Evolutionary conservation across 129 eudicot species (phyloP), one percentile per base, ranked within the genome.

Genomic region (Flaveria bidentis): DNA sequence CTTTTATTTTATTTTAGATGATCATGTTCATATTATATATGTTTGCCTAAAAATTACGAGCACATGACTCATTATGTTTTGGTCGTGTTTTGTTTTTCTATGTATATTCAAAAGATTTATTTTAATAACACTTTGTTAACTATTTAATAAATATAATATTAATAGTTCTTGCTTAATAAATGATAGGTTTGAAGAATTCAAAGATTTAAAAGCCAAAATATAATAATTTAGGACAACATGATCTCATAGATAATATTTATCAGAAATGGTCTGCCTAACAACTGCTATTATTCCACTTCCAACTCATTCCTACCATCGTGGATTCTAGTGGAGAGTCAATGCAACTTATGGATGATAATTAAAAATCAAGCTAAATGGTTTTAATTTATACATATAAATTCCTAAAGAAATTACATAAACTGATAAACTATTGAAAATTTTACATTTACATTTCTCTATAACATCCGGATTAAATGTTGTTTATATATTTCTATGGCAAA

Each of bases 281-380:
- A 76, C 72, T 81, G 81, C 72, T 76, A 81, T 33, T 57, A 68
- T 77, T 68, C 81, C 81, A 79, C 55, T 73, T 76, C 83, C 83
- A 73, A 73, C 79, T 73, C 83, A 80, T 75, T 81, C 82, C 80
- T 79, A 73, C 80, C 84, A 66, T 76, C 72, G 33, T 82, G 86
- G 81, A 82, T 79, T 76, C 22, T 82, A 85, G 89, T 84, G 87
- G 87, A 87, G 82, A 82, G 84, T 85, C 88, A 82, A 85, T 81
- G 87, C 85, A 79, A 57, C 79, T 58, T 75, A 58, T 63, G 78
- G 74, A 61, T 62, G 14, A 74, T 56, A 7, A 80, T 80, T 55
- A 15, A 6, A 33, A 28, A 28, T 63, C 69, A 63, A 63, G 30
- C 46, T 30, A 14, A 28, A 63, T 63, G 22, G 33, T 30, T 63